A percentile compares a stretch with the other conserved stretches of the same genome.
Evolutionary conservation across 768 basidiomycete genomes (phyloP).

Genomic region (Ephemerocybe angulata): DNA sequence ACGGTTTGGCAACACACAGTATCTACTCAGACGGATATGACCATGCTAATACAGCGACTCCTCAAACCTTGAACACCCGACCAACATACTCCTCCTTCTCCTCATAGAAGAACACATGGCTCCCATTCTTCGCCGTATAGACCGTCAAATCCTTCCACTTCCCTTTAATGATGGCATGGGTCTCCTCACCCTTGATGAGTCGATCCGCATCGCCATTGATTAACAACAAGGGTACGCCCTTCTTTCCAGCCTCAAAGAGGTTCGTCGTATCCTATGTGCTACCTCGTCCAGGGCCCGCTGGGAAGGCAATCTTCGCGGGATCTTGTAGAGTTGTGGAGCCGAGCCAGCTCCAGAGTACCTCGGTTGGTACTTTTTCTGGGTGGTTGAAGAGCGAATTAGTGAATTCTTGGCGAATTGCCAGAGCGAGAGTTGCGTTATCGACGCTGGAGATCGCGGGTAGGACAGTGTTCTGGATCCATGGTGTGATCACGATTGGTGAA

Average conservation of each 20-base stretch:
- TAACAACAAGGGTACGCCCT: conserved; percentile 26
- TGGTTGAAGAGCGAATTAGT: neutral
- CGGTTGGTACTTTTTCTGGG: neutral
- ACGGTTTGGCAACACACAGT: too few relatives aligned
- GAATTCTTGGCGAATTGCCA: neutral
- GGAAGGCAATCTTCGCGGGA: conserved; percentile 17
- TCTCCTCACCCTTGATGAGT: conserved; percentile 22
- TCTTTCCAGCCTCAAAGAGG: conserved; percentile 21
- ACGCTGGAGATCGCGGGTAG: conserved; percentile 21
- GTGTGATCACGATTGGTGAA: conserved; percentile 19
- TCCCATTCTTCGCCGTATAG: conserved; percentile 15
- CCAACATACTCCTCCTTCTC: neutral
- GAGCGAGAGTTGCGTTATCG: conserved; percentile 1
- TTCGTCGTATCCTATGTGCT: conserved; percentile 22
- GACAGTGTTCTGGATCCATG: conserved; percentile 14
- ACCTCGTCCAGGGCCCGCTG: conserved; percentile 23
- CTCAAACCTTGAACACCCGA: neutral
- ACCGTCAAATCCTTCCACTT: too few relatives aligned
- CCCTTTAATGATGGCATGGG: conserved; percentile 23
- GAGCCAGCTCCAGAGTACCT: conserved; percentile 16
- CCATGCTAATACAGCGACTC: too few relatives aligned
- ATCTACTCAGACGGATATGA: too few relatives aligned
- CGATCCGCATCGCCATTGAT: conserved; percentile 23
- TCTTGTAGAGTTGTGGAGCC: conserved; percentile 19
- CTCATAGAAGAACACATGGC: neutral